Conservation (phyloP, 179 eudicot species). For the Heliamphora pulchella region DNA sequence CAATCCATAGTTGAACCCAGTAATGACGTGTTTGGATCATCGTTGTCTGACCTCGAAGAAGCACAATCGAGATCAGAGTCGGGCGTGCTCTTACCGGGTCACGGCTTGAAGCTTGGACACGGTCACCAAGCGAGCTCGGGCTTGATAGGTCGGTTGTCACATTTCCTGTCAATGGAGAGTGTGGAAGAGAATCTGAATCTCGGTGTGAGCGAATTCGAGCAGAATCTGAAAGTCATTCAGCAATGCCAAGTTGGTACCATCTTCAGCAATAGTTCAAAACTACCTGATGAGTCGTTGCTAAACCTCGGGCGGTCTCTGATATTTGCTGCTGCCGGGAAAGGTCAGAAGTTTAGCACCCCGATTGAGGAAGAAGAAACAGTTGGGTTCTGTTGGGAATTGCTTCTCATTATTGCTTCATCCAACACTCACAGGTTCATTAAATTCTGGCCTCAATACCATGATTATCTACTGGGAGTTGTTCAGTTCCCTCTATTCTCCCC, state of each 20-base stretch:
- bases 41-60: slow-evolving; percentile 17
- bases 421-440: slow-evolving; percentile 47
- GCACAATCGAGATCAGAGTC: slow-evolving; percentile 33
- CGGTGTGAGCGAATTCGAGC: slow-evolving; percentile 84
- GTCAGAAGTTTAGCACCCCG: slow-evolving; percentile 86
- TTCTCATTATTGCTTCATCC: slow-evolving; percentile 35
- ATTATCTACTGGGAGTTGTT: slow-evolving; percentile 53
- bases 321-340: slow-evolving; percentile 87
- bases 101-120: slow-evolving; percentile 26
- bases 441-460: slow-evolving; percentile 81
- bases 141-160: slow-evolving; percentile 46
- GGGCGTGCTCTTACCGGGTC: slow-evolving; percentile 15
- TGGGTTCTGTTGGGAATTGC: slow-evolving; percentile 83
- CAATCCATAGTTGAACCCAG: slow-evolving; percentile 56
- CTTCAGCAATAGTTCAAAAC: slow-evolving; percentile 55
- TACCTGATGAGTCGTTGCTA: slow-evolving; percentile 59
- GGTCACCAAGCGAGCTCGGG: slow-evolving; percentile 28
- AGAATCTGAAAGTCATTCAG: slow-evolving; percentile 70
- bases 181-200: slow-evolving; percentile 65
- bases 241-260: slow-evolving; percentile 73
- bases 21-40: neutral
- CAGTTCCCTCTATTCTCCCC: slow-evolving; percentile 81
- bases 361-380: slow-evolving; percentile 92
- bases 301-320: slow-evolving; percentile 81
- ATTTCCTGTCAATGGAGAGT: slow-evolving; percentile 60